Evolutionary conservation across 129 eudicot genomes (phyloP).

Genomic region (Lonicera japonica): DNA sequence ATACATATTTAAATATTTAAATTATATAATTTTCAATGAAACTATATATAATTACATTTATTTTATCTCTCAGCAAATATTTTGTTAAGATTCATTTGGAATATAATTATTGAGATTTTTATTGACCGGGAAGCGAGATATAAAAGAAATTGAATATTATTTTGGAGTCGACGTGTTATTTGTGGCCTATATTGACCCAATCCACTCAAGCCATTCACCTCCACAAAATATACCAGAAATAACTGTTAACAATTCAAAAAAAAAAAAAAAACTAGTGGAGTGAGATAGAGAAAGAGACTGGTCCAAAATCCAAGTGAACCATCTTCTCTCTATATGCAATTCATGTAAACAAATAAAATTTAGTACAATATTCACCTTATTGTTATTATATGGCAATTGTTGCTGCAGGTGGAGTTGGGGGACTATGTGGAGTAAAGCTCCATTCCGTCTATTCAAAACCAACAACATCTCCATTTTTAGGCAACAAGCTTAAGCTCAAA

Average conservation of each 20-base stretch:
- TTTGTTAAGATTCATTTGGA: too few relatives aligned
- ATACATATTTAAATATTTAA: too few relatives aligned
- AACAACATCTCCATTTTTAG: conserved; percentile 49
- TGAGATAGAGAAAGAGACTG: background rate
- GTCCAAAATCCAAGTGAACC: conserved; percentile 17
- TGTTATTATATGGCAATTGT: conserved; percentile 51
- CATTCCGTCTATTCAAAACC: conserved; percentile 37
- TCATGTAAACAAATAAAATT: conserved; percentile 11
- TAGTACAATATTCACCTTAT: background rate
- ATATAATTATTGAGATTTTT: too few relatives aligned
- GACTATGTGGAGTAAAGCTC: conserved; percentile 38
- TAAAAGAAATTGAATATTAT: too few relatives aligned
- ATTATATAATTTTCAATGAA: too few relatives aligned
- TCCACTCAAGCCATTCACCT: conserved; percentile 23
- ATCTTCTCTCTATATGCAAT: conserved; percentile 14
- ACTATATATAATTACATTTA: too few relatives aligned
- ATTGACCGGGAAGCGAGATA: too few relatives aligned
- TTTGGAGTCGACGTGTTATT: conserved; percentile 20
- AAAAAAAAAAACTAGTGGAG: conserved; percentile 3
- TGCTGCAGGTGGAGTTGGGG: conserved; percentile 32
- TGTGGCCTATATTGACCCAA: conserved; percentile 48
- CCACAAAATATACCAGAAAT: conserved; percentile 67
- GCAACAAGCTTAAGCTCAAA: conserved; percentile 50
- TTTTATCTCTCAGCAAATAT: too few relatives aligned
- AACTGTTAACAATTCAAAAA: conserved; percentile 18